A percentile compares a stretch with the other conserved stretches of the same genome.
Conservation (phyloP, 2,329 filamentous ascomycete species). For the Colletotrichum tabaci region DNA sequence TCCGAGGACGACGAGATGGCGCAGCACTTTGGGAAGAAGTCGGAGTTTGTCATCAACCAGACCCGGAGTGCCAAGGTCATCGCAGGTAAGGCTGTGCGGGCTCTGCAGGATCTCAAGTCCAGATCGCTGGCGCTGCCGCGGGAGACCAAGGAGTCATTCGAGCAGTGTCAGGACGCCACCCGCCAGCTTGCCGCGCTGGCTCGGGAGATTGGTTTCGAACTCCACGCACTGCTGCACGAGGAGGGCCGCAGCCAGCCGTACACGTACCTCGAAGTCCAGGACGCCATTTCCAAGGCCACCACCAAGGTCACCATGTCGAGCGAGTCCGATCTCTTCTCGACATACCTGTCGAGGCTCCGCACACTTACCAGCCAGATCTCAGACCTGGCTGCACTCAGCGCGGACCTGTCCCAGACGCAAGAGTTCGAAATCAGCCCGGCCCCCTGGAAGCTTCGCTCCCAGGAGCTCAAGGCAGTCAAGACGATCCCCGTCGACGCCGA, state of each 20-base stretch:
- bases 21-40: constrained; percentile 77
- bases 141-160: constrained; percentile 78
- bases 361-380: constrained; percentile 74
- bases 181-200: constrained; percentile 77
- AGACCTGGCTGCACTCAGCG: constrained; percentile 79
- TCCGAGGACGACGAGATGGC: constrained; percentile 77
- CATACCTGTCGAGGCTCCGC: constrained; percentile 78
- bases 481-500: constrained; percentile 85
- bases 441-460: constrained; percentile 88
- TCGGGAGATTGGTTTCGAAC: constrained; percentile 75
- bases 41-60: constrained; percentile 80
- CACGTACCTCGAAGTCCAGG: constrained; percentile 76
- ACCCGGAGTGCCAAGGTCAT: constrained; percentile 89
- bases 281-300: constrained; percentile 72
- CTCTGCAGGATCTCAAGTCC: constrained; percentile 82
- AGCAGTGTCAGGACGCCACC: constrained; percentile 76
- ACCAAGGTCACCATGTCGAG: constrained; percentile 65
- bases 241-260: constrained; percentile 79
- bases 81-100: constrained; percentile 82
- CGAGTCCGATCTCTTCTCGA: constrained; percentile 79
- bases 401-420: constrained; percentile 79
- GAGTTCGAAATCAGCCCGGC: constrained; percentile 83
- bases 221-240: constrained; percentile 78
- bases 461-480: constrained; percentile 87
- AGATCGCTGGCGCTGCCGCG: constrained; percentile 81